Evolutionary conservation across 2,329 filamentous ascomycete species (phyloP).

Genomic region (Phaeophleospora eucalypticola): DNA sequence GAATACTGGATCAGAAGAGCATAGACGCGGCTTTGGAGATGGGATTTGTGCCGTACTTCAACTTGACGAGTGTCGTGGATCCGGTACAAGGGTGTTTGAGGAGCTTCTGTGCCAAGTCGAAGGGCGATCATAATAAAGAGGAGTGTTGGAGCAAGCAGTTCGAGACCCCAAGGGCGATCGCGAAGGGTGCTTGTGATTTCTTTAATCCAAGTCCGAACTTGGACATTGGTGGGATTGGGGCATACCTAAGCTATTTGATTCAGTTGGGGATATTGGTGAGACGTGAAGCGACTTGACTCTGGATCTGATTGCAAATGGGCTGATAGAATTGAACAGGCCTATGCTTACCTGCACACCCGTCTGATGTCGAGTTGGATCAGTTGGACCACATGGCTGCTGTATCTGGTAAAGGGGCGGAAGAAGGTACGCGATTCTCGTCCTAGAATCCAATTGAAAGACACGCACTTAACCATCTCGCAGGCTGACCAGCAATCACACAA

Average conservation of each 20-base stretch:
- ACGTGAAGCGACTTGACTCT: too few relatives aligned
- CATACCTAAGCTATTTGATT: constrained; percentile 14
- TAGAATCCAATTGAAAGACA: neutral
- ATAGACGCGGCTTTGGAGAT: neutral
- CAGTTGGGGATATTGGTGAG: constrained; percentile 12
- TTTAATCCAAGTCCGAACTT: constrained; percentile 8
- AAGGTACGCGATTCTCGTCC: neutral
- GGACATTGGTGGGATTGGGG: constrained; percentile 11
- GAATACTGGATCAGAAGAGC: neutral
- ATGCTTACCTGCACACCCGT: constrained; percentile 10
- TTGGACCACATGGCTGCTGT: neutral
- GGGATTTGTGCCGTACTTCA: constrained; percentile 2
- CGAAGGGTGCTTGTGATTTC: constrained; percentile 6
- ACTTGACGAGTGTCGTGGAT: neutral
- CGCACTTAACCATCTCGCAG: neutral
- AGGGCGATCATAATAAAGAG: neutral
- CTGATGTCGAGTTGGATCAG: constrained; percentile 8
- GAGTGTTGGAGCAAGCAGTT: neutral
- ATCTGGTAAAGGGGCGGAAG: neutral
- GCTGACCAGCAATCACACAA: neutral
- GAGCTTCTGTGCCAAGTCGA: constrained; percentile 3
- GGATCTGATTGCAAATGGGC: too few relatives aligned
- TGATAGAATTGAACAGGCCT: too few relatives aligned
- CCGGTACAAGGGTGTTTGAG: constrained; percentile 6
- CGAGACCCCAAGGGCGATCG: neutral